phyloP scores from a whole-genome alignment of 106 monocot species.

The Chionographis japonica region DNA sequence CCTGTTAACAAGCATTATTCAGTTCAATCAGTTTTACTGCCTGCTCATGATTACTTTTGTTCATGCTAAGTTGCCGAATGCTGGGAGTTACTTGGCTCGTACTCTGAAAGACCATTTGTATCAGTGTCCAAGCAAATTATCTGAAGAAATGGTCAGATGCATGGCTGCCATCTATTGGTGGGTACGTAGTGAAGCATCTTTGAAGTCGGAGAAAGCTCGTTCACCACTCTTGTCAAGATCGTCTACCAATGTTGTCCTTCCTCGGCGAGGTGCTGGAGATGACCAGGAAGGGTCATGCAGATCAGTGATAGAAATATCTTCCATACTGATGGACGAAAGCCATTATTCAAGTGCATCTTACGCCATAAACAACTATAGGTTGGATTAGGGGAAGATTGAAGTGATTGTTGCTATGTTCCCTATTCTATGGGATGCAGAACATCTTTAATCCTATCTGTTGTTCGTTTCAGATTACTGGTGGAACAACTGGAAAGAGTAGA shows the following conservation, averaged over 20 bases:
- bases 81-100: conserved; percentile 33
- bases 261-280: conserved; percentile 27
- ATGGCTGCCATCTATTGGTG: conserved; percentile 72
- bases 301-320: conserved; percentile 40
- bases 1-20: background rate
- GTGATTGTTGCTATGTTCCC: background rate
- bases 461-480: conserved; percentile 48
- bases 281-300: conserved; percentile 15
- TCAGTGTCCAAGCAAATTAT: conserved; percentile 67
- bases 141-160: conserved; percentile 79
- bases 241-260: conserved; percentile 40
- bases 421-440: background rate
- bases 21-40: background rate
- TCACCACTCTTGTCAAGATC: conserved; percentile 54
- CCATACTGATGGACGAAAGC: conserved; percentile 43
- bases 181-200: conserved; percentile 21
- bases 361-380: conserved; percentile 65
- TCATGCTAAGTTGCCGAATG: conserved; percentile 32
- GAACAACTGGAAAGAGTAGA: conserved; percentile 74
- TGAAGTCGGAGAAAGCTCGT: conserved; percentile 21
- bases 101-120: conserved; percentile 61
- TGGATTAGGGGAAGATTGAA: background rate
- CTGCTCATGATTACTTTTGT: conserved; percentile 1
- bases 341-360: conserved; percentile 42
- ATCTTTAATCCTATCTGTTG: background rate